These are phyloP conservation scores for Cladosporium sp. DNA, from an alignment of 2,329 filamentous ascomycete genomes.

Conservation along the genomic window DNA sequence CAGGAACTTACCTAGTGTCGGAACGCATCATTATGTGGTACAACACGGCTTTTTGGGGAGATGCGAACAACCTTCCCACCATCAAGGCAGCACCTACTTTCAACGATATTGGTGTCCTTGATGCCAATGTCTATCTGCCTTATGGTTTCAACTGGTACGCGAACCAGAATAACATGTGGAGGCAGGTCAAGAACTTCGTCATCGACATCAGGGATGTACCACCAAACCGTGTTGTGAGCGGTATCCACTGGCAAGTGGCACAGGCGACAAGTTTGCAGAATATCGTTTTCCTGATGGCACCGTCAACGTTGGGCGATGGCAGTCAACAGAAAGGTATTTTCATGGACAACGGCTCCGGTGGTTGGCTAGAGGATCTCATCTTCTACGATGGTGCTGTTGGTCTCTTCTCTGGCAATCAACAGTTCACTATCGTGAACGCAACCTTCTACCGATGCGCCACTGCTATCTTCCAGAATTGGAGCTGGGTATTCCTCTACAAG, in stretches of 20 bases:
- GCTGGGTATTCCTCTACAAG: slow-evolving; percentile 83
- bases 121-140: slow-evolving; percentile 31
- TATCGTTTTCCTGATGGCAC: slow-evolving; percentile 50
- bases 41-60: slow-evolving; percentile 89
- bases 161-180: slow-evolving; percentile 48
- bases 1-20: slow-evolving; percentile 79
- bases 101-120: slow-evolving; percentile 30
- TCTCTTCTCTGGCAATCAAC: slow-evolving; percentile 78
- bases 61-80: slow-evolving; percentile 68
- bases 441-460: slow-evolving; percentile 79
- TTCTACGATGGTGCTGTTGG: slow-evolving; percentile 80
- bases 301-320: slow-evolving; percentile 15
- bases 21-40: slow-evolving; percentile 79
- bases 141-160: slow-evolving; percentile 30
- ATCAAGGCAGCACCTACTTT: slow-evolving; percentile 28
- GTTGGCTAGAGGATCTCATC: slow-evolving; percentile 75
- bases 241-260: slow-evolving; percentile 65
- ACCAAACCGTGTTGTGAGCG: slow-evolving; percentile 31
- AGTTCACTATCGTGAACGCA: slow-evolving; percentile 80
- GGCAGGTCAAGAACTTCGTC: slow-evolving; percentile 55
- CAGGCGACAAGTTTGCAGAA: slow-evolving; percentile 61
- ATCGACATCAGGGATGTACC: slow-evolving; percentile 44
- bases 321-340: slow-evolving; percentile 56
- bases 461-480: slow-evolving; percentile 86
- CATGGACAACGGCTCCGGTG: slow-evolving; percentile 62